Conservation (phyloP, 306 rosid species). For the Quercus rubra region DNA sequence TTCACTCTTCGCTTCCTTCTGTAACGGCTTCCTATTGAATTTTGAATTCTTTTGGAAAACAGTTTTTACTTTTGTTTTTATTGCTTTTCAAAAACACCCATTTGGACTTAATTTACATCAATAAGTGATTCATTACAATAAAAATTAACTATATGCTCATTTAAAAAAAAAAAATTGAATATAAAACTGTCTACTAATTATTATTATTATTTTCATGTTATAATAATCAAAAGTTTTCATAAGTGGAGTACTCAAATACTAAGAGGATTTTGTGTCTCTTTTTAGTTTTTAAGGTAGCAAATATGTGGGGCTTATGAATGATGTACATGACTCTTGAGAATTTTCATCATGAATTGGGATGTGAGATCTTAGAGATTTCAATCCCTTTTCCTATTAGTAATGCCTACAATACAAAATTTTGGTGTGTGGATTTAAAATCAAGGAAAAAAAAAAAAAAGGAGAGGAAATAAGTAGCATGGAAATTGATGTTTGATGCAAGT, state of each 20-base stretch:
- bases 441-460: background rate
- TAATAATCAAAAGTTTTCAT: too few species aligned
- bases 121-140: too few species aligned
- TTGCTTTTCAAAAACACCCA: background rate
- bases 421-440: background rate
- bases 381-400: too few species aligned
- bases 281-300: background rate
- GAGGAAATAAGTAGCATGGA: background rate
- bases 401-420: too few species aligned
- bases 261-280: background rate
- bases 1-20: constrained; percentile 8
- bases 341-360: background rate
- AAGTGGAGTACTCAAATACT: background rate
- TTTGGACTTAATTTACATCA: too few species aligned
- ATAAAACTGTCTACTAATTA: too few species aligned
- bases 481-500: background rate
- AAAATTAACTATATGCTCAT: too few species aligned
- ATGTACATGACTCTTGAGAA: background rate
- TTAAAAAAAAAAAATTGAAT: too few species aligned
- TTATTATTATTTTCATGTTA: too few species aligned
- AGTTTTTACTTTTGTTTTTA: background rate
- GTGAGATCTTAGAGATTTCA: background rate
- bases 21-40: constrained; percentile 14
- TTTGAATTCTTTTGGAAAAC: background rate
- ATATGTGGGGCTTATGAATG: background rate